These are phyloP conservation scores for Trichomonascaceae sp. DNA, from an alignment of 1,139 yeast genomes.

Conservation along the genomic window DNA sequence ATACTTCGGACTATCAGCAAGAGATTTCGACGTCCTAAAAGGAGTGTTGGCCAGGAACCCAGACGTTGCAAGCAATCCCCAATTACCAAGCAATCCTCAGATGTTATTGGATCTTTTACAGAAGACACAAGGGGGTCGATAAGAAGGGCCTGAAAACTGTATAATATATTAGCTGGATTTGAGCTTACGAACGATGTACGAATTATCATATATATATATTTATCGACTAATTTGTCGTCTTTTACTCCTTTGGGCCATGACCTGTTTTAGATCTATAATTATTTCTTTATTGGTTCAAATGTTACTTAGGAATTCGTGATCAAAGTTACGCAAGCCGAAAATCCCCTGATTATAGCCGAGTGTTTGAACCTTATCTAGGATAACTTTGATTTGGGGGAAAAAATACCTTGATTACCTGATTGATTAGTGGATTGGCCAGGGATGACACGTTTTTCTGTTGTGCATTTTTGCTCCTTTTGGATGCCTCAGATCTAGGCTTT, in stretches of 20 bases:
- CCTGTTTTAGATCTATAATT: not conserved
- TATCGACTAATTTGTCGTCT: not conserved
- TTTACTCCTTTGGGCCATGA: too few relatives aligned
- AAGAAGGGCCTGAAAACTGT: not conserved
- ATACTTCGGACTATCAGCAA: conserved; percentile 23
- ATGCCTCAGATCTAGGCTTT: not conserved
- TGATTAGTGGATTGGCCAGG: not conserved
- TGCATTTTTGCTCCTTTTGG: not conserved
- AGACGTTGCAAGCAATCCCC: conserved; percentile 21
- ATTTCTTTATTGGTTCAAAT: not conserved
- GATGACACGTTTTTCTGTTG: not conserved
- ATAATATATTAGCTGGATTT: not conserved
- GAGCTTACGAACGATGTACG: not conserved
- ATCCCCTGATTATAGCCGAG: not conserved
- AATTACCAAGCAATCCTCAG: conserved; percentile 25
- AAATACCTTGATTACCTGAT: not conserved
- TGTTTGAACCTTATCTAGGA: not conserved
- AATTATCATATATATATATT: not conserved
- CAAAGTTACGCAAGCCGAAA: not conserved
- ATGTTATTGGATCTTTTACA: conserved; percentile 24
- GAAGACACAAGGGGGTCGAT: conserved; percentile 15
- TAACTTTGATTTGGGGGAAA: not conserved
- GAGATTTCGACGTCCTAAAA: conserved; percentile 23
- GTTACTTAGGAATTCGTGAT: not conserved
- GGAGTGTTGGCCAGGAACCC: conserved; percentile 23